Evolutionary conservation across 352 stramenopile species (phyloP), one percentile per base, ranked within the genome.

Genomic region (Detonula confervacea): DNA sequence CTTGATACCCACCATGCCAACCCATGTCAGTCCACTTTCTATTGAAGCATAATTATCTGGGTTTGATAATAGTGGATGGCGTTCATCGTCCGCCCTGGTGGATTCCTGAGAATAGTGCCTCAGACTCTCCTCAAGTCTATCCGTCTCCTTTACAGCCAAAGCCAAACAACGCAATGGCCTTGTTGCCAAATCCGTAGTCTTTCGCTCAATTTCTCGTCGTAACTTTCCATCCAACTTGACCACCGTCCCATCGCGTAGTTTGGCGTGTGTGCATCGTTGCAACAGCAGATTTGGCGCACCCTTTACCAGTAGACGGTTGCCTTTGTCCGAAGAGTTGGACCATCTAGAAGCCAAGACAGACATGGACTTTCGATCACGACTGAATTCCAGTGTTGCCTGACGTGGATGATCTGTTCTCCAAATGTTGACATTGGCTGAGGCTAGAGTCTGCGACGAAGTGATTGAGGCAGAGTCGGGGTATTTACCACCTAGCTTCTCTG

Each of bases 291-390:
- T 98, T 0, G 97, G 96, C 14, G 97, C 97, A 56, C 98, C 98
- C 91, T 99, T 99, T 12, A 99, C 97, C 39, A 99, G 95, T 16
- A 99, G 87, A 52, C 98, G 80, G 84, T 99, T 98, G 68, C 94
- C 90, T 49, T 54, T 66, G 14, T n/a, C 29, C 35, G 52, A 70
- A 64, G 63, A 52, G 20, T 54, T 62, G 5, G 59, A 29, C 47
- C 90, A 96, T 37, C 9, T n/a, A 54, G 68, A 76, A 5, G 69
- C 51, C 27, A 99, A 81, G 49, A 98, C 96, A 60, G 95, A 98
- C 97, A 99, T 99, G 33, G 94, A 98, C 91, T 99, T 99, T 55
- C 97, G 95, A 83, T 98, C 95, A 11, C 97, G 61, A 93, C 97
- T 89, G 77, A 99, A 98, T 83, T 99, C 97, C 6, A 99, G 86